A percentile compares a stretch with the other conserved stretches of the same genome.
Conservation (phyloP, 306 rosid genomes). For the Medicago arabica region DNA sequence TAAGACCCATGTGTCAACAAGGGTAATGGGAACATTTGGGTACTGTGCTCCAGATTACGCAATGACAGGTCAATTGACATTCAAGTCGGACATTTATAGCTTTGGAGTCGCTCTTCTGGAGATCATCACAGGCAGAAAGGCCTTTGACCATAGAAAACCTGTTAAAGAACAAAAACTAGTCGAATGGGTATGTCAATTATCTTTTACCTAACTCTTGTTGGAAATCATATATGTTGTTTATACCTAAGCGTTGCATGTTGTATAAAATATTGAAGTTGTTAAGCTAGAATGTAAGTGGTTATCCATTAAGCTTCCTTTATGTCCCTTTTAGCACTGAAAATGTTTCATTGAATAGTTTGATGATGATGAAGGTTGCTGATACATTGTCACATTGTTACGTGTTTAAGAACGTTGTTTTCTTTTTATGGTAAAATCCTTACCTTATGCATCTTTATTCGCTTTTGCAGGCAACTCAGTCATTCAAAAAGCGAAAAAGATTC, state of each 20-base stretch:
- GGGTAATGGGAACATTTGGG: slow-evolving; percentile 98
- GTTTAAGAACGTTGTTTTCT: neutral
- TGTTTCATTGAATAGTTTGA: too few relatives aligned
- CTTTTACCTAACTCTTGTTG: slow-evolving; percentile 10
- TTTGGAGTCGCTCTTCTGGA: slow-evolving; percentile 98
- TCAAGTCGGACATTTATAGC: slow-evolving; percentile 94
- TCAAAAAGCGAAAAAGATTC: slow-evolving; percentile 78
- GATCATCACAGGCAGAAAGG: slow-evolving; percentile 89
- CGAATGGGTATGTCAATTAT: slow-evolving; percentile 77
- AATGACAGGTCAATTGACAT: slow-evolving; percentile 96
- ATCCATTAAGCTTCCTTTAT: too few relatives aligned
- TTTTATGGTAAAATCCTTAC: neutral
- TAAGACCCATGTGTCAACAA: slow-evolving; percentile 90
- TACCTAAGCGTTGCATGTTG: slow-evolving; percentile 5
- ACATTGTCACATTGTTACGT: neutral
- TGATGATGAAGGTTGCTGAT: too few relatives aligned
- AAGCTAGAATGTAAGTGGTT: neutral
- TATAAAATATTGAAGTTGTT: slow-evolving; percentile 3
- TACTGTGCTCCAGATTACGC: slow-evolving; percentile 99
- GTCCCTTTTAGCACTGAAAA: too few relatives aligned
- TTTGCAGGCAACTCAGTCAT: slow-evolving; percentile 79
- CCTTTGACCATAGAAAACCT: slow-evolving; percentile 62
- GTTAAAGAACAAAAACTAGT: slow-evolving; percentile 77
- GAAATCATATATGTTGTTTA: slow-evolving; percentile 12
- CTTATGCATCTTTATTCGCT: neutral